Conservation (phyloP, 768 basidiomycete species). For the Boletus tomentosulus region DNA sequence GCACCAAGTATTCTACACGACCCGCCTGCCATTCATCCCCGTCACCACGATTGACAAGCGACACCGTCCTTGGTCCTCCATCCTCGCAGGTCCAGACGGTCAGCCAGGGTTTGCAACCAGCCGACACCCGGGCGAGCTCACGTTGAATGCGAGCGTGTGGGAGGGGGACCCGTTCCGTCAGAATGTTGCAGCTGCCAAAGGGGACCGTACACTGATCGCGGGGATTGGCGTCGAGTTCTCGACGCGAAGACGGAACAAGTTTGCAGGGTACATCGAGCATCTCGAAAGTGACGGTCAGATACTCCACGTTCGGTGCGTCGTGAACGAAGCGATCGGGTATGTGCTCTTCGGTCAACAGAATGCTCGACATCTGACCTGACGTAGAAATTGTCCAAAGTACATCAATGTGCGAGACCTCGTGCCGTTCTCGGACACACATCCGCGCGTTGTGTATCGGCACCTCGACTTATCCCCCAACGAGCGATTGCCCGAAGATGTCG, state of each 20-base stretch:
- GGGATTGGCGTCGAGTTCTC: slow-evolving; percentile 61
- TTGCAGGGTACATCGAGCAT: slow-evolving; percentile 47
- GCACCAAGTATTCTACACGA: slow-evolving; percentile 47
- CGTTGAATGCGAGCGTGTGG: slow-evolving; percentile 40
- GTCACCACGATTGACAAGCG: slow-evolving; percentile 48
- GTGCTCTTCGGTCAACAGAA: slow-evolving; percentile 14
- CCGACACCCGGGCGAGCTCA: slow-evolving; percentile 36
- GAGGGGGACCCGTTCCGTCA: slow-evolving; percentile 52
- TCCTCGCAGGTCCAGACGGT: slow-evolving; percentile 45
- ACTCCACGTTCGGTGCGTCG: slow-evolving; percentile 35
- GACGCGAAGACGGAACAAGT: slow-evolving; percentile 59
- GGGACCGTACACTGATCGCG: slow-evolving; percentile 37
- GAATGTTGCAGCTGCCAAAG: slow-evolving; percentile 22
- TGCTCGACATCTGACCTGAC: neutral
- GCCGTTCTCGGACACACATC: slow-evolving; percentile 38
- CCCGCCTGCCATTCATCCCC: slow-evolving; percentile 50
- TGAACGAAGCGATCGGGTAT: slow-evolving; percentile 59
- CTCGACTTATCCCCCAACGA: slow-evolving; percentile 33
- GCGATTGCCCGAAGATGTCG: slow-evolving; percentile 46
- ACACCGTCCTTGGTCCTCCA: slow-evolving; percentile 57
- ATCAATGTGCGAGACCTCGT: slow-evolving; percentile 53
- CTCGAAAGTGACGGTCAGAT: slow-evolving; percentile 28
- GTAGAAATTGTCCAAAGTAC: slow-evolving; percentile 70
- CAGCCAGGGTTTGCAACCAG: slow-evolving; percentile 42
- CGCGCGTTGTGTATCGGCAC: slow-evolving; percentile 35